Evolutionary conservation across 192 early-diverging fungal species (phyloP).

Genomic region (Rhizophagus clarus): DNA sequence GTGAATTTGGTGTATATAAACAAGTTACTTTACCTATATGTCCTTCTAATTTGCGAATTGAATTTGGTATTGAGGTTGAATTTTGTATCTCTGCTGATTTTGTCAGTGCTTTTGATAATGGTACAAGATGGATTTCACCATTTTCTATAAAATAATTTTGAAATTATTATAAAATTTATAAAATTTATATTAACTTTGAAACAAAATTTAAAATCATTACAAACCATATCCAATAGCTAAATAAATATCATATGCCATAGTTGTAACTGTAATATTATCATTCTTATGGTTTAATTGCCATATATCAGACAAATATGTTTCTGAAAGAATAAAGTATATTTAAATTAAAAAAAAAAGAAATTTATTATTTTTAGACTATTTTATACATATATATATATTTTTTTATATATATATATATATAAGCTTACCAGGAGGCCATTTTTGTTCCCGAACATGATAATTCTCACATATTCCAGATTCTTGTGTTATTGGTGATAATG

Average conservation of each 20-base stretch:
- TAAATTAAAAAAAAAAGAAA: too few relatives aligned
- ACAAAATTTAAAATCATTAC: background rate
- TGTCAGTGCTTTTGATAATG: constrained; percentile 48
- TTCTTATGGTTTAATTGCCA: constrained; percentile 36
- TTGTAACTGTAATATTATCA: constrained; percentile 47
- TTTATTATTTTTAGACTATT: too few relatives aligned
- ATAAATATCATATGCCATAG: constrained; percentile 54
- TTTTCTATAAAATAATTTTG: constrained; percentile 48
- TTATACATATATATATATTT: too few relatives aligned
- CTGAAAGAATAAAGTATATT: background rate
- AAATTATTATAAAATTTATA: background rate
- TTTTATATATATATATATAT: too few relatives aligned
- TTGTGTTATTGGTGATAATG: background rate
- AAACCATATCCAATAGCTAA: constrained; percentile 72
- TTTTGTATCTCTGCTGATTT: background rate
- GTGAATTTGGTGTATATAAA: constrained; percentile 55
- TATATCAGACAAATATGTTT: constrained; percentile 36
- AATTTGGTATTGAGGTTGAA: background rate
- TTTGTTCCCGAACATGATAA: background rate
- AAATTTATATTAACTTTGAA: background rate
- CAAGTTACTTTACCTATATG: constrained; percentile 64
- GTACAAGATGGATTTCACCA: constrained; percentile 61
- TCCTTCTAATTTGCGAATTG: constrained; percentile 38
- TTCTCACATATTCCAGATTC: background rate
- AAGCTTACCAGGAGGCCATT: constrained; percentile 7